Percentiles rank a stretch among this genome's conserved stretches.
Conservation (phyloP, 2,329 filamentous ascomycete genomes). For the Cercospora beticola region DNA sequence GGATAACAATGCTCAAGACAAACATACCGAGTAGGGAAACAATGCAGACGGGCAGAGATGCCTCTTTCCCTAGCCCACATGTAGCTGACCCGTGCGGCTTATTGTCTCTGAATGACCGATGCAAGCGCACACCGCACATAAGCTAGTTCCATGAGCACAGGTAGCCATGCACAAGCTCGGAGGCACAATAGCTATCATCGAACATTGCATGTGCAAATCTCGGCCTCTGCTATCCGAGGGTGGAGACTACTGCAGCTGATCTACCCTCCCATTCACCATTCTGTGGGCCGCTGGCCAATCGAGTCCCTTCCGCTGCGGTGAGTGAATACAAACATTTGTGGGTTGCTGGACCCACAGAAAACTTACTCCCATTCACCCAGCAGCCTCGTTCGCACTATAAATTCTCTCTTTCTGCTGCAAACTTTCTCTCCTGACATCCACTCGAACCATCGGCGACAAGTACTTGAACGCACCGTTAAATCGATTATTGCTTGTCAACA, state of each 20-base stretch:
- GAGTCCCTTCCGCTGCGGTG: not conserved
- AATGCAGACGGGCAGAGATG: not conserved
- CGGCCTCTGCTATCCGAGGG: not conserved
- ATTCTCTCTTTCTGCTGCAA: not conserved
- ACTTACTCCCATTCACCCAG: not conserved
- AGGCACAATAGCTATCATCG: not conserved
- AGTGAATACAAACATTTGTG: not conserved
- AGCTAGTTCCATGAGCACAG: not conserved
- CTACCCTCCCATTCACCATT: not conserved
- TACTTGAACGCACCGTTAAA: not conserved
- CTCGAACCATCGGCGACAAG: not conserved
- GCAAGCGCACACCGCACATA: too few species aligned
- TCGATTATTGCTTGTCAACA: not conserved
- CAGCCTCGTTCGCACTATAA: not conserved
- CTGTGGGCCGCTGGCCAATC: not conserved
- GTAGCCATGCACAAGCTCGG: not conserved
- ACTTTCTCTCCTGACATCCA: not conserved
- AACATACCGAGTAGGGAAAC: not conserved
- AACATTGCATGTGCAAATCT: not conserved
- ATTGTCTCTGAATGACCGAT: too few species aligned
- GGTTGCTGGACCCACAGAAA: not conserved
- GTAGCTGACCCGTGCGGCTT: not conserved
- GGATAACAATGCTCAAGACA: conserved; percentile 38
- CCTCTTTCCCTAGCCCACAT: not conserved
- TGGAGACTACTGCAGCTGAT: not conserved